Conservation (phyloP, 345 rosid genomes). For the Hirschfeldia incana region DNA sequence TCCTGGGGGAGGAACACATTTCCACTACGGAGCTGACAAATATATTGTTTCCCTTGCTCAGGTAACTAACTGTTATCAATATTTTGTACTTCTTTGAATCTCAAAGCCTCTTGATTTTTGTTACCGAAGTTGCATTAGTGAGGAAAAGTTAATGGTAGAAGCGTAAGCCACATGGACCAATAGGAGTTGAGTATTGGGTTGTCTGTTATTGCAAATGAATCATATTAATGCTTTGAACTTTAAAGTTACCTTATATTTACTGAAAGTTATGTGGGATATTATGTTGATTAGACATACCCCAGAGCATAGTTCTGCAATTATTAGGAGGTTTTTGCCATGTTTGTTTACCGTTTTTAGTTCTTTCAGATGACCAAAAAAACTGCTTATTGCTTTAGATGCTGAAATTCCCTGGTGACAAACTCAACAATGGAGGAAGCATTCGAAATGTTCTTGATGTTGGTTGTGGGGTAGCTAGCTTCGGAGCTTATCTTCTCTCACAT, state of each 20-base stretch:
- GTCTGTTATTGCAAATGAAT: neutral
- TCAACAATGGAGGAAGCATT: constrained; percentile 75
- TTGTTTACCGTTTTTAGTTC: constrained; percentile 8
- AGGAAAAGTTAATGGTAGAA: neutral
- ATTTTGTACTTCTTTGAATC: neutral
- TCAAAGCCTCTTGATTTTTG: neutral
- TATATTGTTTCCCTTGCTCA: constrained; percentile 82
- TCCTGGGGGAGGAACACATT: constrained; percentile 99
- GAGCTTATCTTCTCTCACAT: constrained; percentile 89
- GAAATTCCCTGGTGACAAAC: constrained; percentile 85
- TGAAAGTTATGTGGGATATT: neutral
- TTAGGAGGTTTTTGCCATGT: constrained; percentile 16
- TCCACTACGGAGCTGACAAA: constrained; percentile 93
- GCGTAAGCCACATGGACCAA: neutral
- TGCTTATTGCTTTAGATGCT: constrained; percentile 75
- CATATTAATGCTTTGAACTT: constrained; percentile 6
- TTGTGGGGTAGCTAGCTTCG: constrained; percentile 99
- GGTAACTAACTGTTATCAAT: constrained; percentile 47
- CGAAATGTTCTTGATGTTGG: constrained; percentile 96
- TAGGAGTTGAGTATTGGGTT: neutral
- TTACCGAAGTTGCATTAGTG: neutral
- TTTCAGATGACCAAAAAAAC: constrained; percentile 33
- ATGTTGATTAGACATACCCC: neutral
- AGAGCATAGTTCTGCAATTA: constrained; percentile 23
- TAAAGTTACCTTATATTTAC: neutral